phyloP scores from a whole-genome alignment of 2,329 filamentous ascomycete genomes.

The Alternaria brassicicola region DNA sequence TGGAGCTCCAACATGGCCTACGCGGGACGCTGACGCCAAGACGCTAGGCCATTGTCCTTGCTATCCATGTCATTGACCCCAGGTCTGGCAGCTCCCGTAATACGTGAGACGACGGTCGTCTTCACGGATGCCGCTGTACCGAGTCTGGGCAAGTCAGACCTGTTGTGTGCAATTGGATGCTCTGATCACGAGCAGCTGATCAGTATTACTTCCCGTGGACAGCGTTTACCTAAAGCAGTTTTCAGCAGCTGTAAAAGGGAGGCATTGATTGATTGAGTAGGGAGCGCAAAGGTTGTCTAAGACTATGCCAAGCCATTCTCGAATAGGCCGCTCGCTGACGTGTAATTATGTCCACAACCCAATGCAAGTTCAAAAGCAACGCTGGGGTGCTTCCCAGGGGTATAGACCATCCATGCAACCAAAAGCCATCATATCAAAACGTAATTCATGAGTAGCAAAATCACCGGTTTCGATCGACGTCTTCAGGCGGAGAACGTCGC shows the following conservation, averaged over 20 bases:
- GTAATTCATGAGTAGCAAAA: neutral
- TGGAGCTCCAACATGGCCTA: neutral
- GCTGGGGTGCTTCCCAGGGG: constrained; percentile 19
- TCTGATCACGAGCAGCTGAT: neutral
- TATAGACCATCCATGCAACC: constrained; percentile 26
- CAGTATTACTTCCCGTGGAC: neutral
- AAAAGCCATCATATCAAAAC: constrained; percentile 12
- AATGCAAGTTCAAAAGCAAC: constrained; percentile 12
- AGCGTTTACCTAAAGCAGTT: neutral
- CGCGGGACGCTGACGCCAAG: constrained; percentile 3
- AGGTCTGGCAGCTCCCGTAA: neutral
- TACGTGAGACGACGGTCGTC: neutral
- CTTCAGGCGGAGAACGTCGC: constrained; percentile 36
- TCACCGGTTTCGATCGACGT: constrained; percentile 45
- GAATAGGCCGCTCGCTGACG: neutral
- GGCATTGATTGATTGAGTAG: constrained; percentile 3
- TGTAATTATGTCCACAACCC: neutral
- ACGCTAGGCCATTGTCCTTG: neutral
- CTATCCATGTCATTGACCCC: neutral
- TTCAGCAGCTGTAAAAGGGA: neutral
- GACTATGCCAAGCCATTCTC: neutral
- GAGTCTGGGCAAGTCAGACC: no score
- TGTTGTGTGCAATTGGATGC: neutral
- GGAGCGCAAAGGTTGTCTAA: neutral
- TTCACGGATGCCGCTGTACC: neutral